Evolutionary conservation across 1,139 yeast species (phyloP).

Genomic region (Taphrina confusa): DNA sequence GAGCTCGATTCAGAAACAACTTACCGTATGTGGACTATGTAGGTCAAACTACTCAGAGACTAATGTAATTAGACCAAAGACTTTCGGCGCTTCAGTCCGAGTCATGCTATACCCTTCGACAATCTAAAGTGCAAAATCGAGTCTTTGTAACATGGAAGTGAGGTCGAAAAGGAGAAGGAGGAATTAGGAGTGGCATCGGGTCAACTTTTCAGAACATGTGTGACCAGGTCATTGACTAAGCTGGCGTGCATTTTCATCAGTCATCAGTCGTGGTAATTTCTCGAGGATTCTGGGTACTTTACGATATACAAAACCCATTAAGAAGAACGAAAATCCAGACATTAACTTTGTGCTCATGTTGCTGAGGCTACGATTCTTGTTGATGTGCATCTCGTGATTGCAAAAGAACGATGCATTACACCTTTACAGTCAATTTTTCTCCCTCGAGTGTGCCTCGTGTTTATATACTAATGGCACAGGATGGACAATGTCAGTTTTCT

Average conservation of each 20-base stretch:
- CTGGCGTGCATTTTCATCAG: conserved; percentile 19
- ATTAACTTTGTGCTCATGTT: conserved; percentile 11
- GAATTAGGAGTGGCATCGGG: neutral
- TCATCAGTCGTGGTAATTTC: neutral
- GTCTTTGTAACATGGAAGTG: conserved; percentile 6
- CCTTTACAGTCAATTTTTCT: no score
- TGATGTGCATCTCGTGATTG: no score
- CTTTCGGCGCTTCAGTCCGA: conserved; percentile 99
- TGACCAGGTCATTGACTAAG: conserved; percentile 6
- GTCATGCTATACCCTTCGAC: conserved; percentile 95
- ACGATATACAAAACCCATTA: conserved; percentile 1
- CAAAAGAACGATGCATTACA: no score
- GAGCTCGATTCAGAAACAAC: conserved; percentile 99
- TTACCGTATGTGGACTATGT: conserved; percentile 58
- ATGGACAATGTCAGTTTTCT: no score
- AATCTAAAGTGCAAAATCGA: conserved; percentile 61
- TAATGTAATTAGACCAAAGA: conserved; percentile 61
- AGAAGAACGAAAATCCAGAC: conserved; percentile 1
- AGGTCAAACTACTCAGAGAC: neutral
- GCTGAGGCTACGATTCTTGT: no score
- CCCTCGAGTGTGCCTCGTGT: no score
- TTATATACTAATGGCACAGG: no score
- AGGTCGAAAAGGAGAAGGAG: neutral
- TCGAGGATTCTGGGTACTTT: conserved; percentile 8
- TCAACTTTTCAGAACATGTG: neutral